Conservation (phyloP, 139 green algal genomes). For the Trebouxia sp. region DNA sequence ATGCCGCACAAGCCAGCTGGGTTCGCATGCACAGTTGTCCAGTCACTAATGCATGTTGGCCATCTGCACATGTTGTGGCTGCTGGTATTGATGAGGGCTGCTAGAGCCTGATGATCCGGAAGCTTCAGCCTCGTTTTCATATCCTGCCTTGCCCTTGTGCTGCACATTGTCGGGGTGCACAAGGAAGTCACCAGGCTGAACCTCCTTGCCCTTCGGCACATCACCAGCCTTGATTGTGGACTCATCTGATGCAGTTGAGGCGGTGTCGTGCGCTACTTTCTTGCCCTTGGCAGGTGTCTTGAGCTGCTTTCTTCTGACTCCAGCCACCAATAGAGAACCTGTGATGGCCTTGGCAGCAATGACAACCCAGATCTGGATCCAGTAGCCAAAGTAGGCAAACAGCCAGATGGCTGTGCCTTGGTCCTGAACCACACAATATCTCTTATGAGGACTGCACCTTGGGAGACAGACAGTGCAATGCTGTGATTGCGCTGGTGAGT, state of each 20-base stretch:
- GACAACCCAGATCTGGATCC: conserved; percentile 8
- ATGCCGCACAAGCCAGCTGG: neutral
- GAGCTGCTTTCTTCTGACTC: neutral
- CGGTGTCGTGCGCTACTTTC: no score
- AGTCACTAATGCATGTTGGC: neutral
- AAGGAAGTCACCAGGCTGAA: neutral
- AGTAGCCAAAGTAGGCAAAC: conserved; percentile 40
- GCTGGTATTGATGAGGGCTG: neutral
- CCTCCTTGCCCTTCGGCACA: neutral
- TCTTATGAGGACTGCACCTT: no score
- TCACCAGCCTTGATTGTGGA: neutral
- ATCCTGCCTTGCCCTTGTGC: neutral
- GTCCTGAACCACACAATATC: conserved; percentile 2
- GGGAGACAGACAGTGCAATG: no score
- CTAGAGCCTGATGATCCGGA: conserved; percentile 2
- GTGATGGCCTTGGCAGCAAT: neutral
- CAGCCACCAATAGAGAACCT: conserved; percentile 18
- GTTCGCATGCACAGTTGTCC: neutral
- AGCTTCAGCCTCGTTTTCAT: neutral
- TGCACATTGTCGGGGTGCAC: neutral
- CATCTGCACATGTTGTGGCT: neutral
- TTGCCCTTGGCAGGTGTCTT: neutral
- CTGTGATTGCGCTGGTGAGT: no score
- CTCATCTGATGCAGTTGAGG: neutral
- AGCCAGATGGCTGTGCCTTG: conserved; percentile 28